Evolutionary conservation across 2,329 filamentous ascomycete genomes (phyloP), one percentile per base, ranked within the genome.

Genomic region (Pseudogymnoascus sp.): DNA sequence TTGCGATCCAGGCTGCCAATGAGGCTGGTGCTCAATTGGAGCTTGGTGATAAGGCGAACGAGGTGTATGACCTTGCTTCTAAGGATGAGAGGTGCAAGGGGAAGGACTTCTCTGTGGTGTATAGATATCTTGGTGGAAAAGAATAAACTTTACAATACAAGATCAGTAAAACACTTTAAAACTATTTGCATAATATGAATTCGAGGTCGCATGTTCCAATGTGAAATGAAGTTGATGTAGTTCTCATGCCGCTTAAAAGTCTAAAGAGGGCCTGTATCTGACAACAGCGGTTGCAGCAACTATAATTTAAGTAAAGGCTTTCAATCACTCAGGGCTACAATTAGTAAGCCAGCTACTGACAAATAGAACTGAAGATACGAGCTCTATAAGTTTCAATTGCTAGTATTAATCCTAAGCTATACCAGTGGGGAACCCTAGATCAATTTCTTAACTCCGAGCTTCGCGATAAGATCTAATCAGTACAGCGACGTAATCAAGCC

Each of bases 61-160:
- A 83, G 59, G 84, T 93, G 5, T 95, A 95, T 70, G 84, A 86
- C 67, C 78, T 79, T 28, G 86, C 88, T 0, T 86, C 88, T 72
- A 75, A 81, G 68, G 78, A 80, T 59, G 84, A 90, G 62, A 71
- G 74, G 53, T 89, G 84, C 71, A 83, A 84, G 66, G 88, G 89
- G 0, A 84, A 87, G 64, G 90, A 95, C 73, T 95, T 95, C 74
- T 92, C 89, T 0, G 89, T 93, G 6, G 85, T 95, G 7, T 95
- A 93, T 74, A 81, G 87, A 69, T 90, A 88, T 77, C 70, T 92
- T 44, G 83, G 81, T 0, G 82, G 83, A 1, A 79, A 82, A 69
- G 81, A 84, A 70, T 65, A 65, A n/a, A 59, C 46, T 18, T 25
- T 16, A 1, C 25, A 31, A 53, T 53, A 53, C 23, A 53, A 53